phyloP scores from a whole-genome alignment of 805 yeast genomes.

The Scheffersomyces lignosus region DNA sequence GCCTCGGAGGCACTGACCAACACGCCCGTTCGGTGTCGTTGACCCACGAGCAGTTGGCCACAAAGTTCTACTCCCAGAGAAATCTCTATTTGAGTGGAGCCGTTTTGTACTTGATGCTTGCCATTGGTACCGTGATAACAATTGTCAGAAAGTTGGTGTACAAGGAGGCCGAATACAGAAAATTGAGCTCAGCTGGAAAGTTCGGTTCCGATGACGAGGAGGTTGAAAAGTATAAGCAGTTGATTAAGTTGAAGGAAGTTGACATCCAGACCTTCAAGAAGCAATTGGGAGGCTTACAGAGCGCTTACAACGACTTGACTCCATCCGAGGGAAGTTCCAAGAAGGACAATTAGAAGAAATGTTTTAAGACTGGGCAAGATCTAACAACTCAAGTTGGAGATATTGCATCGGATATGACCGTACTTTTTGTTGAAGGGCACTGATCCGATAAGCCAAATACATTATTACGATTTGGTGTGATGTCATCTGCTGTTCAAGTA shows the following conservation, averaged over 20 bases:
- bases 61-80: conserved; percentile 63
- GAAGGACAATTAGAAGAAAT: conserved; percentile 5
- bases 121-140: conserved; percentile 54
- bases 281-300: conserved; percentile 54
- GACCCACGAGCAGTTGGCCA: conserved; percentile 53
- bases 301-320: conserved; percentile 45
- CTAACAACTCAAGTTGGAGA: neutral
- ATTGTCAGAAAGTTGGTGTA: conserved; percentile 53
- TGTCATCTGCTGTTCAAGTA: too few relatives aligned
- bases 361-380: neutral
- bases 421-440: too few relatives aligned
- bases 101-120: conserved; percentile 53
- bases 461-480: too few relatives aligned
- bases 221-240: conserved; percentile 31
- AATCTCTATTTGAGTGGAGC: conserved; percentile 65
- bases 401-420: too few relatives aligned
- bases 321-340: neutral
- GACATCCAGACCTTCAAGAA: conserved; percentile 49
- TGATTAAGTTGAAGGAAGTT: conserved; percentile 39
- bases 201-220: conserved; percentile 14
- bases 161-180: conserved; percentile 37
- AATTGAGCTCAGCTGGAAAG: conserved; percentile 8
- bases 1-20: conserved; percentile 5
- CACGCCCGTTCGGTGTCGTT: conserved; percentile 21
- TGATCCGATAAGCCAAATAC: too few relatives aligned